A percentile compares a stretch with the other conserved stretches of the same genome.
Conservation (phyloP, 108 stramenopile species). For the Stephanodiscus minutulus region DNA sequence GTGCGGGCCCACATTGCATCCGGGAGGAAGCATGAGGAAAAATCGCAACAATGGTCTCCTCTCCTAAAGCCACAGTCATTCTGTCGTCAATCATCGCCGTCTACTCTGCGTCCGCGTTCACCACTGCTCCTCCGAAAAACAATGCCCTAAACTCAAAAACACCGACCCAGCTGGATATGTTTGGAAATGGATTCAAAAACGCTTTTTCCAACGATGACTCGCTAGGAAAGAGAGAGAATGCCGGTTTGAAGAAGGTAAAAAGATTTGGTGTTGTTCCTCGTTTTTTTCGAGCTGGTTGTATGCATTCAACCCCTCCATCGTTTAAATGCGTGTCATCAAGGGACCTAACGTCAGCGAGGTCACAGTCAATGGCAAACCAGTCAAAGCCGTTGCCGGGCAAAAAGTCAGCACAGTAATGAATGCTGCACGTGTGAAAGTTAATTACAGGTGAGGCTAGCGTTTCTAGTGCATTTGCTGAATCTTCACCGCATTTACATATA, state of each 20-base stretch:
- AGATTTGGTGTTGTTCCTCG: not conserved
- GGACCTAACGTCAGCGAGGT: conserved; percentile 48
- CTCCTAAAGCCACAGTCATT: not conserved
- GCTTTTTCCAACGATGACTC: conserved; percentile 59
- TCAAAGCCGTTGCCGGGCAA: conserved; percentile 59
- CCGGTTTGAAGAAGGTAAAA: conserved; percentile 46
- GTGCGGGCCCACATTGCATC: too few relatives aligned
- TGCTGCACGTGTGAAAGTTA: conserved; percentile 51
- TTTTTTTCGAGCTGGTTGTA: conserved; percentile 5
- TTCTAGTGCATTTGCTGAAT: too few relatives aligned
- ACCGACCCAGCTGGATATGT: conserved; percentile 32
- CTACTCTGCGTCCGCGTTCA: conserved; percentile 5
- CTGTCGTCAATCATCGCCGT: not conserved
- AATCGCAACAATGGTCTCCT: not conserved
- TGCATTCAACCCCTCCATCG: not conserved
- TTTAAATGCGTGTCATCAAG: conserved; percentile 11
- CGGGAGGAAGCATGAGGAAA: too few relatives aligned
- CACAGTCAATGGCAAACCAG: conserved; percentile 57
- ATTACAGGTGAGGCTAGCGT: conserved; percentile 24
- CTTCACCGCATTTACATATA: too few relatives aligned
- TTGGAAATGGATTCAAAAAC: conserved; percentile 42
- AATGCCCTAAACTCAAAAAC: conserved; percentile 1
- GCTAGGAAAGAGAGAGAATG: conserved; percentile 50
- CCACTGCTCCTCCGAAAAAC: conserved; percentile 1
- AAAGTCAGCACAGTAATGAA: conserved; percentile 52